phyloP scores from a whole-genome alignment of 805 yeast genomes.

The Candida suzukii region DNA sequence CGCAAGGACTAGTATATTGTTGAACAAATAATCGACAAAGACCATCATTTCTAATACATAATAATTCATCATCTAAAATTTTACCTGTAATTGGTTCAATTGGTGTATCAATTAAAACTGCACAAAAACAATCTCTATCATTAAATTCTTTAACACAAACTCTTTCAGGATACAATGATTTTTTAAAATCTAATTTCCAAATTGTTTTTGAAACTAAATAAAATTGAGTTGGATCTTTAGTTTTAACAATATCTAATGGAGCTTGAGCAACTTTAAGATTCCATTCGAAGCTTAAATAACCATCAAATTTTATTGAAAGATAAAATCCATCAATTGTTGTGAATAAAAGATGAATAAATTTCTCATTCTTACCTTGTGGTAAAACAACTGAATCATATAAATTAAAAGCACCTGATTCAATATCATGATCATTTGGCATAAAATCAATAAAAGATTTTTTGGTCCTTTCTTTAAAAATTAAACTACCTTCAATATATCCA shows the following conservation, averaged over 20 bases:
- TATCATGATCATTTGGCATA: too few relatives aligned
- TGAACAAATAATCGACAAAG: conserved; percentile 18
- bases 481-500: too few relatives aligned
- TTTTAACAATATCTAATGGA: conserved; percentile 11
- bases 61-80: conserved; percentile 10
- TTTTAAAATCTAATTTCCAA: conserved; percentile 19
- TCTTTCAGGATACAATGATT: conserved; percentile 18
- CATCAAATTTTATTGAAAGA: conserved; percentile 10
- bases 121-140: conserved; percentile 13
- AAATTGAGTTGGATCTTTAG: background rate
- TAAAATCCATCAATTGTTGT: conserved; percentile 19
- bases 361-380: too few relatives aligned
- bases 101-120: conserved; percentile 6
- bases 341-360: too few relatives aligned
- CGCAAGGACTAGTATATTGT: conserved; percentile 6
- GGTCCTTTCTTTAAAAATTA: too few relatives aligned
- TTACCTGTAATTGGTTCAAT: conserved; percentile 2
- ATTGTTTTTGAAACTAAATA: conserved; percentile 16
- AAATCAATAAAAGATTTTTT: too few relatives aligned
- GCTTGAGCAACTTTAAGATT: background rate
- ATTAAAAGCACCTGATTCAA: too few relatives aligned
- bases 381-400: too few relatives aligned
- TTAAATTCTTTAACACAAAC: conserved; percentile 18
- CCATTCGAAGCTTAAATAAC: background rate
- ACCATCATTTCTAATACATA: conserved; percentile 28